Evolutionary conservation across 257 asterid genomes (phyloP).

Genomic region (Dorcoceras hygrometricum): DNA sequence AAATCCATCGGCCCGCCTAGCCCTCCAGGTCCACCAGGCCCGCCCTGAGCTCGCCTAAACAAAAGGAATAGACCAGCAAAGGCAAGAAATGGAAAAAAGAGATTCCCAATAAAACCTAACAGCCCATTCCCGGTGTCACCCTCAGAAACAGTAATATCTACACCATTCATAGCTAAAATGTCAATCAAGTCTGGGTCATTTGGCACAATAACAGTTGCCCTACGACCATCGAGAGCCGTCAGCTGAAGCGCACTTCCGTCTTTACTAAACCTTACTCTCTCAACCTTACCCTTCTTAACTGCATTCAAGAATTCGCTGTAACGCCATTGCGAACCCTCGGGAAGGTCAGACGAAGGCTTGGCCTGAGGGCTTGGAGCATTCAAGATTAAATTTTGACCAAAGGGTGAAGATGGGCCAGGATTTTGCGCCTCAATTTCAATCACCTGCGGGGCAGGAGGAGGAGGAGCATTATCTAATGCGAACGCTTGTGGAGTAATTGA

Average conservation of each 20-base stretch:
- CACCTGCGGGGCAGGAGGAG: constrained; percentile 57
- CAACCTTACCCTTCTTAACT: constrained; percentile 95
- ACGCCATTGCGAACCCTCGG: constrained; percentile 88
- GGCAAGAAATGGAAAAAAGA: constrained; percentile 73
- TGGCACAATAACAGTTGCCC: constrained; percentile 80
- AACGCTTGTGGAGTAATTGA: constrained; percentile 72
- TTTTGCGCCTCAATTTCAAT: constrained; percentile 60
- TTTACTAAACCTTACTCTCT: constrained; percentile 86
- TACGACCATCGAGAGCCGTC: constrained; percentile 86
- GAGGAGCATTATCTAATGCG: constrained; percentile 49
- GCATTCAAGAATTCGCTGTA: constrained; percentile 94
- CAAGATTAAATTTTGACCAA: constrained; percentile 58
- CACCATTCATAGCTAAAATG: constrained; percentile 93
- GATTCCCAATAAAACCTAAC: constrained; percentile 69
- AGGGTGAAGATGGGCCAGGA: constrained; percentile 54
- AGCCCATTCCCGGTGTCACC: constrained; percentile 88
- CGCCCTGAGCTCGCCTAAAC: constrained; percentile 88
- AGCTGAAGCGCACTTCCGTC: constrained; percentile 88
- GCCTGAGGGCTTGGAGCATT: constrained; percentile 85
- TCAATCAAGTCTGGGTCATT: constrained; percentile 94
- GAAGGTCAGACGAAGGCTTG: constrained; percentile 63
- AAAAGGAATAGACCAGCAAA: constrained; percentile 81
- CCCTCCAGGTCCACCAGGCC: constrained; percentile 97
- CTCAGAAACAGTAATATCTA: constrained; percentile 90
- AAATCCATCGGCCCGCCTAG: constrained; percentile 99